phyloP scores from a whole-genome alignment of 345 rosid species.

The thale cress (Arabidopsis thaliana) region TAIR10.1 NC_003074.8:18594001-18594500 shows the following conservation, averaged over 20 bases:
- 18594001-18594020: slow-evolving; percentile 69
- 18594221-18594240: slow-evolving; percentile 60
- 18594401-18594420: slow-evolving; percentile 9
- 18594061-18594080: slow-evolving; percentile 59
- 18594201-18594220: slow-evolving; percentile 42
- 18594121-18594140: slow-evolving; percentile 65
- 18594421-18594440: slow-evolving; percentile 20
- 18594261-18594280: slow-evolving; percentile 66
- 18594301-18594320: slow-evolving; percentile 35
- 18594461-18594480: slow-evolving; percentile 19
- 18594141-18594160: slow-evolving; percentile 87
- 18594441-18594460: slow-evolving; percentile 15
- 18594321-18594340: slow-evolving; percentile 34
- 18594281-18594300: slow-evolving; percentile 75
- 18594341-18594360: slow-evolving; percentile 39
- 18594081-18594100: slow-evolving; percentile 79
- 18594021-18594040: slow-evolving; percentile 71
- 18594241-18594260: slow-evolving; percentile 55
- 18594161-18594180: slow-evolving; percentile 72
- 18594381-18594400: not conserved
- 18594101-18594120: slow-evolving; percentile 83
- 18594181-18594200: slow-evolving; percentile 60
- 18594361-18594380: slow-evolving; percentile 43
- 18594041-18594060: slow-evolving; percentile 60
- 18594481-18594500: slow-evolving; percentile 22